Evolutionary conservation across 2,329 filamentous ascomycete genomes (phyloP), one percentile per base, ranked within the genome.

Genomic region (Epichloe sp.): DNA sequence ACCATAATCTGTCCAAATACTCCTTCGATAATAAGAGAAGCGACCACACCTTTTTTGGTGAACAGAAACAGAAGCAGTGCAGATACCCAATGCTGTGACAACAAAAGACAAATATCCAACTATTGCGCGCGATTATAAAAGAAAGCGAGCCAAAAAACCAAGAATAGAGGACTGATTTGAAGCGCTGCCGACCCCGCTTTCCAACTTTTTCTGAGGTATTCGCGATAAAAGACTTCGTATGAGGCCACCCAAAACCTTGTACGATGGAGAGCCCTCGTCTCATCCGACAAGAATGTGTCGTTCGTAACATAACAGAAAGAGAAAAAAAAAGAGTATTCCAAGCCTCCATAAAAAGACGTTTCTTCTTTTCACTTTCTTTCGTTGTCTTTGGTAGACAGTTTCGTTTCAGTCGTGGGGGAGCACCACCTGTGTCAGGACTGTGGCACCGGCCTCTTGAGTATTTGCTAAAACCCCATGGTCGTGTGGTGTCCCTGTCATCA

Each of bases 61-160:
- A 31, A 31, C 10, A 31, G 11, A 11, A 31, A 31, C 31, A 31
- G 31, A 31, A 31, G 31, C 31, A 11, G 31, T 11, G 31, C 31
- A 31, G 31, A 31, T 40, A 47, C 48, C 52, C 52, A 46, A 48
- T 51, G 48, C 50, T 51, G 34, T 35, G 36, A 15, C 21, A n/a
- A 46, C 6, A 31, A 31, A 26, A 15, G 17, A 42, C 7, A 49
- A n/a, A 14, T 23, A 43, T 17, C 41, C 41, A 23, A 43, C 19
- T 26, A 15, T 6, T 11, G 41, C n/a, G 41, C 41, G 41, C 19
- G 2, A 21, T 38, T 8, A 52, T 38, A 43, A 52, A 49, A 50
- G 11, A 55, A 52, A 49, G 14, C 1, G 17, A 55, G 44, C 47
- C 51, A 53, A 26, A 57, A 49, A 49, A 52, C 41, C 49, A 52